Conservation (phyloP, 2,329 filamentous ascomycete species). For the Cladosporium cucumerinum region DNA sequence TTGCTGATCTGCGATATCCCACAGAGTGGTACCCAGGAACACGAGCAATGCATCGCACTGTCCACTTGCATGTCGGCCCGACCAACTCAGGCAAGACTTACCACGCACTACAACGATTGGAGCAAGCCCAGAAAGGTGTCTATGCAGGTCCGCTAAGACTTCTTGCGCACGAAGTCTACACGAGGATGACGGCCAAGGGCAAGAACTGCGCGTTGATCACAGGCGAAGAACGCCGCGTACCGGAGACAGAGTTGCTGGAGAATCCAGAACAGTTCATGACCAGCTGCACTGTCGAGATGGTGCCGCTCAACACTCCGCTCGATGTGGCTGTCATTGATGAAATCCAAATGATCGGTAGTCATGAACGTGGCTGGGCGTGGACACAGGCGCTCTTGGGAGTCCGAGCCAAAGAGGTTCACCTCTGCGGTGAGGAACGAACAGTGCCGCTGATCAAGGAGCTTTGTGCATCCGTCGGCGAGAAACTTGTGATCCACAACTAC, state of each 20-base stretch:
- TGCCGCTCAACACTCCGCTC: conserved; percentile 56
- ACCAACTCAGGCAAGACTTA: conserved; percentile 99
- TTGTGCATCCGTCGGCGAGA: conserved; percentile 75
- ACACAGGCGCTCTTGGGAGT: conserved; percentile 85
- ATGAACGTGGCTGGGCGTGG: conserved; percentile 87
- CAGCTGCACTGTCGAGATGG: conserved; percentile 95
- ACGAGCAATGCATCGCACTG: conserved; percentile 71
- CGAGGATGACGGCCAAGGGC: conserved; percentile 76
- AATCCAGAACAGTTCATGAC: conserved; percentile 50
- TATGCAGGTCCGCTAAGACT: conserved; percentile 88
- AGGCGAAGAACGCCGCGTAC: conserved; percentile 79
- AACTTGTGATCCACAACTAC: conserved; percentile 77
- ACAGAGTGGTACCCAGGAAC: conserved; percentile 90
- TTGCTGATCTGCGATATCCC: conserved; percentile 84
- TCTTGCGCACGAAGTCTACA: conserved; percentile 90
- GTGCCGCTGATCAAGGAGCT: conserved; percentile 75
- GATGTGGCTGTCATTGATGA: conserved; percentile 97
- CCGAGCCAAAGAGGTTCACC: conserved; percentile 81
- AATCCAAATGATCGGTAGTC: conserved; percentile 91
- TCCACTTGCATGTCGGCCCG: conserved; percentile 92
- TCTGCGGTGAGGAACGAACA: conserved; percentile 85
- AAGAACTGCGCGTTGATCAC: conserved; percentile 77
- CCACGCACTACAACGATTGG: conserved; percentile 79
- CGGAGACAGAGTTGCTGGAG: conserved; percentile 46
- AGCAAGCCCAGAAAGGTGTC: conserved; percentile 70